phyloP scores from a whole-genome alignment of 2,329 filamentous ascomycete species.

The Magnaporthiopsis rhizophila region DNA sequence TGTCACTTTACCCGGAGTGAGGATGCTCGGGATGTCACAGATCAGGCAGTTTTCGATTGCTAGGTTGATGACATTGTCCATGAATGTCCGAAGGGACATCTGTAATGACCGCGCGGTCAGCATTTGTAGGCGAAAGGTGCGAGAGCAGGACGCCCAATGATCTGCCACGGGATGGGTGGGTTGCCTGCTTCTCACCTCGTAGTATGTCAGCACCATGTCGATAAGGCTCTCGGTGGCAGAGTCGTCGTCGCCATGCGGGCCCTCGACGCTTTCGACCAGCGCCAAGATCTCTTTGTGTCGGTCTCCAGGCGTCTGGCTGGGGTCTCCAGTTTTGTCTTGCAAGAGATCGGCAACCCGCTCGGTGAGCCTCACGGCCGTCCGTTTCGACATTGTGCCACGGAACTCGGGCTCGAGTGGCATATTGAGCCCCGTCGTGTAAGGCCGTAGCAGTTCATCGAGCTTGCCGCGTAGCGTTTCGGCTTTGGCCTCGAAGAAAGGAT shows the following conservation, averaged over 20 bases:
- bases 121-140: constrained; percentile 17
- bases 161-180: constrained; percentile 12
- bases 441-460: constrained; percentile 29
- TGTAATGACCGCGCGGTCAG: constrained; percentile 13
- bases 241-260: constrained; percentile 15
- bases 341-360: constrained; percentile 21
- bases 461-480: constrained; percentile 22
- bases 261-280: background rate
- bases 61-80: constrained; percentile 18
- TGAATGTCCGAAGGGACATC: constrained; percentile 17
- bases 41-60: constrained; percentile 20
- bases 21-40: constrained; percentile 30
- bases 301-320: background rate
- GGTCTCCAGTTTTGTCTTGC: background rate
- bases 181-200: constrained; percentile 20
- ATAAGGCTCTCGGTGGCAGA: constrained; percentile 24
- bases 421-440: constrained; percentile 25
- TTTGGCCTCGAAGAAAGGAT: constrained; percentile 17
- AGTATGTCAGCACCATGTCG: constrained; percentile 35
- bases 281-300: background rate
- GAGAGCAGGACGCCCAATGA: constrained; percentile 29
- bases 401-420: constrained; percentile 26
- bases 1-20: constrained; percentile 29
- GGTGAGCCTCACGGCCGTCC: constrained; percentile 1
- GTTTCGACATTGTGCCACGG: constrained; percentile 3